Conservation (phyloP, 2,329 filamentous ascomycete species). For the Stenocarpella maydis region DNA sequence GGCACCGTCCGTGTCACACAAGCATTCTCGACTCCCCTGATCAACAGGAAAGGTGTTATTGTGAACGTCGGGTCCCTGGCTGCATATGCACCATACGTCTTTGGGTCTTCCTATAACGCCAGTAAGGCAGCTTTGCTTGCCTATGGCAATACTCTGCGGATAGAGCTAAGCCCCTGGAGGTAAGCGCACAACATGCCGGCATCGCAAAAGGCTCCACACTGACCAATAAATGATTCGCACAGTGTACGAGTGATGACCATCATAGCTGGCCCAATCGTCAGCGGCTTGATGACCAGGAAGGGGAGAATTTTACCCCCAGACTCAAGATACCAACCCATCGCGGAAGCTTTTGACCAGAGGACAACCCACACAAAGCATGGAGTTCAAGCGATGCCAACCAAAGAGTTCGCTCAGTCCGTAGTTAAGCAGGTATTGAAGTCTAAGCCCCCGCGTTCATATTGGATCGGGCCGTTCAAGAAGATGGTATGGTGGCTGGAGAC, state of each 20-base stretch:
- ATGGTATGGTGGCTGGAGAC: background rate
- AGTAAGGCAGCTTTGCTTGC: slow-evolving; percentile 6
- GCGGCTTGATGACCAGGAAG: slow-evolving; percentile 1
- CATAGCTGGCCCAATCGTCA: slow-evolving; percentile 1
- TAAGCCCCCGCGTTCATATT: background rate
- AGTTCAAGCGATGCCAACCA: background rate
- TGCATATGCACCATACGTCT: slow-evolving; percentile 5
- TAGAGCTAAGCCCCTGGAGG: slow-evolving; percentile 1
- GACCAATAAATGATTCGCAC: background rate
- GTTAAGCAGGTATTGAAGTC: slow-evolving; percentile 1
- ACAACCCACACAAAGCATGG: slow-evolving; percentile 1
- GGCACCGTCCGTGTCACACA: slow-evolving; percentile 1
- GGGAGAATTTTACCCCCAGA: background rate
- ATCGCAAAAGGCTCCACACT: background rate
- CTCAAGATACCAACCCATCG: background rate
- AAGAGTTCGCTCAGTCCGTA: background rate
- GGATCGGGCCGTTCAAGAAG: background rate
- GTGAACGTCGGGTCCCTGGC: slow-evolving; percentile 5
- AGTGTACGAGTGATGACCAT: slow-evolving; percentile 1
- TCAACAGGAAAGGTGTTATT: background rate
- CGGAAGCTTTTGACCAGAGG: background rate
- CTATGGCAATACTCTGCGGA: background rate
- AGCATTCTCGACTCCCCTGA: background rate
- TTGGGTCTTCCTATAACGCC: background rate
- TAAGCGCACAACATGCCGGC: background rate